phyloP scores from a whole-genome alignment of 345 rosid species.

The Citrus hindsii region DNA sequence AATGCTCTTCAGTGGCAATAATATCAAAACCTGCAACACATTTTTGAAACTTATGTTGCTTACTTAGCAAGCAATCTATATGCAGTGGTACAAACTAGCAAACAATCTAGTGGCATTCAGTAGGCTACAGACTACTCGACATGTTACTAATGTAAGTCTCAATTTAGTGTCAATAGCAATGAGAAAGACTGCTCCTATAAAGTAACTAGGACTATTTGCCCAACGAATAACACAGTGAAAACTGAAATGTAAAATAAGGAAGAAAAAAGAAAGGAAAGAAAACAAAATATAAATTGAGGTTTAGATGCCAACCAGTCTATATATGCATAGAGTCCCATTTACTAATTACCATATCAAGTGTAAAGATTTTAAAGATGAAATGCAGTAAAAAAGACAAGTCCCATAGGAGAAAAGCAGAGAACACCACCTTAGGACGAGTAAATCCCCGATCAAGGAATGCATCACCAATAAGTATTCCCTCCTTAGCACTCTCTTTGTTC shows the following conservation, averaged over 20 bases:
- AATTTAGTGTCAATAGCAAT: neutral
- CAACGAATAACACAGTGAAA: neutral
- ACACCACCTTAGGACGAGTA: constrained; percentile 90
- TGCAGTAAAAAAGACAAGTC: neutral
- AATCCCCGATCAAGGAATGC: constrained; percentile 83
- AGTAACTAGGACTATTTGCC: no score
- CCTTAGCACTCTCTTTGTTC: constrained; percentile 41
- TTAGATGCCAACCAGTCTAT: neutral
- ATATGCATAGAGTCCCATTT: neutral
- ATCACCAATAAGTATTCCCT: constrained; percentile 49
- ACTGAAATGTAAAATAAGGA: neutral
- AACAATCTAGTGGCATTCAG: neutral
- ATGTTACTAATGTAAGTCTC: neutral
- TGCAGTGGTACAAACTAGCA: neutral
- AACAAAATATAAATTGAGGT: neutral
- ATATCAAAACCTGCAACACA: constrained; percentile 61
- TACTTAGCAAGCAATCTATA: neutral
- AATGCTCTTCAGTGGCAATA: constrained; percentile 70
- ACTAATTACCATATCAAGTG: neutral
- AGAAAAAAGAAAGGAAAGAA: neutral
- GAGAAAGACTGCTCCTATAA: neutral
- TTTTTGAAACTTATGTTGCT: neutral
- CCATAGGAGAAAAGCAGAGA: neutral
- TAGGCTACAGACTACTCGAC: neutral
- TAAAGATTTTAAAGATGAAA: neutral